Base-by-base conservation (phyloP, 331 rosid species). In the Ulmus americana region DNA sequence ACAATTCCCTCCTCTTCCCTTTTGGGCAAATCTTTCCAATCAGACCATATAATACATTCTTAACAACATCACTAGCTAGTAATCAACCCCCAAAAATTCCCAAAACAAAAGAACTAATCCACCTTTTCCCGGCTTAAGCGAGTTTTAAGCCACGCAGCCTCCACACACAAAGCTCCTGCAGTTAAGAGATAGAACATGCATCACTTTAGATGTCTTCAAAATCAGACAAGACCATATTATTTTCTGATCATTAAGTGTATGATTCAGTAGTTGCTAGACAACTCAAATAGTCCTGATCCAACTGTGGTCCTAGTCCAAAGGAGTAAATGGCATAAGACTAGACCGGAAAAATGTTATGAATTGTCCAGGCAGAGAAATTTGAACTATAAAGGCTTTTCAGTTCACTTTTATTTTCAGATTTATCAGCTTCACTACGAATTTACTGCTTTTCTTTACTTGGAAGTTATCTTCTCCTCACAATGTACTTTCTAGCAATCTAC, bases 121-220 rank as follows among this genome's bases (percentile, higher is more conserved):
- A 69, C 71, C 65, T 54, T 51, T 65, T 47, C 63, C 57, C 47
- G 47, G 63, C 68, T 53, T 58, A 9, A 3, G 20, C 11, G n/a
- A 22, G 6, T 50, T 66, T 57, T 76, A 92, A 39, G 77, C 86
- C 60, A 66, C 86, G 66, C 91, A 92, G 70, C 91, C 86, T 77
- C 97, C 98, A 63, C 95, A 89, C 44, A 85, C 74, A 56, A 92
- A 71, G 75, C 91, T 75, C 76, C 98, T 92, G 69, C 76, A 61
- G 49, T 18, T 7, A 42, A 42, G 39, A 11, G 16, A 38, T 51
- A 7, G 10, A 12, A 9, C 3, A 20, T 41, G 53, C 13, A 6
- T 18, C 5, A 44, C 5, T 5, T 12, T 6, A 50, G 4, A 43
- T 1, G 22, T 13, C 22, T 38, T 18, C 5, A 39, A 45, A 63